These are phyloP conservation scores for Fraxinus ornus DNA, from an alignment of 305 asterid genomes.

Conservation along the genomic window DNA sequence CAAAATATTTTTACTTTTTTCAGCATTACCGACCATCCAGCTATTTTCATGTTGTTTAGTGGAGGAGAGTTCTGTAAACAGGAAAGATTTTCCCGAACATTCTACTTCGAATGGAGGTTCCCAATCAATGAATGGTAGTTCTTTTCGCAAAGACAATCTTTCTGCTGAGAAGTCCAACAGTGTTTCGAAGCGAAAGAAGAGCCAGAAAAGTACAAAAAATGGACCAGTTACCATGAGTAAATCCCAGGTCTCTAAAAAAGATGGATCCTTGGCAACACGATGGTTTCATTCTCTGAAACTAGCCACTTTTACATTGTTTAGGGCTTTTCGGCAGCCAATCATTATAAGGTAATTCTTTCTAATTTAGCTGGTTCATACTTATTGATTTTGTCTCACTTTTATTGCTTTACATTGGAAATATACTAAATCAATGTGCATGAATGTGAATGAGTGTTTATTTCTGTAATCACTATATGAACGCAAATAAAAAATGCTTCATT, in stretches of 20 bases:
- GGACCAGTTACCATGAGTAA: slow-evolving; percentile 27
- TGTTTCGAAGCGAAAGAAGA: slow-evolving; percentile 56
- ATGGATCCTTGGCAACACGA: slow-evolving; percentile 36
- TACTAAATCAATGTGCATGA: slow-evolving; percentile 7
- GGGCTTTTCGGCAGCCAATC: slow-evolving; percentile 80
- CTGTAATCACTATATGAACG: slow-evolving; percentile 9
- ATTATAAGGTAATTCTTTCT: slow-evolving; percentile 61
- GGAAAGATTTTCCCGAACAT: slow-evolving; percentile 33
- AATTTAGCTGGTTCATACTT: slow-evolving; percentile 4
- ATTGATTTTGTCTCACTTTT: neutral
- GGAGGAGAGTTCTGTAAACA: slow-evolving; percentile 50
- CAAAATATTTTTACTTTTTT: slow-evolving; percentile 66
- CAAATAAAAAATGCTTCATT: neutral
- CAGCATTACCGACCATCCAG: slow-evolving; percentile 73
- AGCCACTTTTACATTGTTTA: slow-evolving; percentile 61
- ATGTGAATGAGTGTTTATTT: neutral
- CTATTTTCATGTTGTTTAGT: slow-evolving; percentile 78
- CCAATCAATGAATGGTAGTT: slow-evolving; percentile 30
- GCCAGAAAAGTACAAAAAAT: slow-evolving; percentile 46
- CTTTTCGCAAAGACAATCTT: slow-evolving; percentile 31
- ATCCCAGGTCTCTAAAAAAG: slow-evolving; percentile 33
- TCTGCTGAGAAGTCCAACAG: slow-evolving; percentile 36
- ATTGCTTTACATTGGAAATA: slow-evolving; percentile 12
- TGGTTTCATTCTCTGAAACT: slow-evolving; percentile 60
- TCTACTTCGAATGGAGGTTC: slow-evolving; percentile 46